Conservation (phyloP, 306 rosid genomes). For the Fragaria vesca region DNA sequence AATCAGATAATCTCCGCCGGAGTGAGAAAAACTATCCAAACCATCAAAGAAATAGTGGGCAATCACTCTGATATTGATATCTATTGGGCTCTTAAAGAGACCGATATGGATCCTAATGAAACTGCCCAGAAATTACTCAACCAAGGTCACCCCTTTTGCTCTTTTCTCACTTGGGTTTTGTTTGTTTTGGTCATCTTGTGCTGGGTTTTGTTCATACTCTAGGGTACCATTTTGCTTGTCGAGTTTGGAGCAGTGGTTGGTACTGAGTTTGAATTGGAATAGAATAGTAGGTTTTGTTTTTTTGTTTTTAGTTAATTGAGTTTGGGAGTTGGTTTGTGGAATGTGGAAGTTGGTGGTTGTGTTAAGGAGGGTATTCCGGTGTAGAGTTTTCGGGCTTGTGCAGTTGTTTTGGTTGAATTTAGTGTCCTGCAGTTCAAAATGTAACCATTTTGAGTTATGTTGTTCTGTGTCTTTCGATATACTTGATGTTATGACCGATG, state of each 20-base stretch:
- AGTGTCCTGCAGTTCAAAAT: neutral
- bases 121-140: constrained; percentile 93
- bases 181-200: neutral
- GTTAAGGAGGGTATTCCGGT: neutral
- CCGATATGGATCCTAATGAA: constrained; percentile 96
- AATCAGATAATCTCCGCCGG: constrained; percentile 60
- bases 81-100: constrained; percentile 75
- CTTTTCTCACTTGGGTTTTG: constrained; percentile 6
- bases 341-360: neutral
- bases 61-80: constrained; percentile 88
- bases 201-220: neutral
- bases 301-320: neutral
- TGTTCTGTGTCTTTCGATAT: neutral
- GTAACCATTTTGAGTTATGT: neutral
- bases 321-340: neutral
- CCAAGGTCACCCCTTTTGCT: constrained; percentile 59
- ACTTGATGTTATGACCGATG: neutral
- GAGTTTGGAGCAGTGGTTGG: neutral
- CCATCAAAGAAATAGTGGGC: constrained; percentile 86
- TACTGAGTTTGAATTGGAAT: neutral
- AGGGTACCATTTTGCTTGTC: neutral
- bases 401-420: neutral
- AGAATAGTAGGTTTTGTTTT: neutral
- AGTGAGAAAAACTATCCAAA: constrained; percentile 79
- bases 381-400: neutral